Evolutionary conservation across 768 basidiomycete species (phyloP), one percentile per base, ranked within the genome.

Genomic region (Auriculariales sp.): DNA sequence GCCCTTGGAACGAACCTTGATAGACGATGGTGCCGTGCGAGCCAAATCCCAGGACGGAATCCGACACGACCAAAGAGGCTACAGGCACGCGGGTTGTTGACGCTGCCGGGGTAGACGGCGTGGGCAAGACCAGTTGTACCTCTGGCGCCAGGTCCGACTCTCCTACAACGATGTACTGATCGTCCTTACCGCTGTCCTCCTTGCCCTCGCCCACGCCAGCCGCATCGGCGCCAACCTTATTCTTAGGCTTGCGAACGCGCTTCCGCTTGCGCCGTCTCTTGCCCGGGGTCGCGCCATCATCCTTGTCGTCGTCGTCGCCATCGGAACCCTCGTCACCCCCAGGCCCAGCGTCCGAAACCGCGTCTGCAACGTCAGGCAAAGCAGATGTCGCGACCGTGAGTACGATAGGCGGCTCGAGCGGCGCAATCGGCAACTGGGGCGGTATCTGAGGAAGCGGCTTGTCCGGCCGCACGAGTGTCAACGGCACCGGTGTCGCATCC

Each of bases 21-120:
- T 79, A 91, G 3, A 99, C 95, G 34, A 98, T 86, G 0, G 95
- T 99, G 4, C 95, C 95, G 59, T 97, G 92, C 0, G 92, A 97
- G 2, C 93, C 93, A 57, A 84, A 90, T 3, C 93, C 88, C 28
- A 91, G 72, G 35, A 89, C 67, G 1, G 70, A 73, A 44, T 89
- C 83, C 4, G 86, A 85, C 14, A 91, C 79, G 19, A 77, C 57
- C 35, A 90, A 66, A 0, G 81, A 82, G 4, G 80, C 67, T 14
- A 61, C 56, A 9, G 55, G 10, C 14, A 52, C 17, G 24, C 48
- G 27, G 19, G 45, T 22, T 54, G 57, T 7, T 49, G 56, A n/a
- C 42, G 54, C 10, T 30, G 29, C 12, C 19, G 49, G 17, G 53
- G 7, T 5, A 0, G 49, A 48, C 3, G 58, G 54, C 9, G 58